phyloP scores from a whole-genome alignment of 2,329 filamentous ascomycete species.

The Rhynchosporium agropyri region DNA sequence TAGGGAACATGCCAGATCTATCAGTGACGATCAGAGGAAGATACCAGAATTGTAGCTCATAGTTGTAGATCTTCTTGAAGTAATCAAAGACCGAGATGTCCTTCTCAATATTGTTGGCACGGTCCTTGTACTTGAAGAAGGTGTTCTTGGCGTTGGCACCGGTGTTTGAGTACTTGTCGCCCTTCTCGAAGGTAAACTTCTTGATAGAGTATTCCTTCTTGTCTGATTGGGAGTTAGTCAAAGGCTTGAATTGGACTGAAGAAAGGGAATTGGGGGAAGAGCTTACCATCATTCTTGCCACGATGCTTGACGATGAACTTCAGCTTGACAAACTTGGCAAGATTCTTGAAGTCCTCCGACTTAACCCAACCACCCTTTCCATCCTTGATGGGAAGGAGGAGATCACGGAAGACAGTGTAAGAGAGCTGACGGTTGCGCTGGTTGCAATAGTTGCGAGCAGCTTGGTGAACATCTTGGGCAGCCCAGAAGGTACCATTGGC shows the following conservation, averaged over 20 bases:
- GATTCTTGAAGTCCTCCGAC: constrained; percentile 56
- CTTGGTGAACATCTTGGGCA: constrained; percentile 43
- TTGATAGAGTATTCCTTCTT: constrained; percentile 56
- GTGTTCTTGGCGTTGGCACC: constrained; percentile 56
- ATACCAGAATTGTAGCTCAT: constrained; percentile 49
- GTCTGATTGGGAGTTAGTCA: constrained; percentile 34
- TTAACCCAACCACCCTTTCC: constrained; percentile 25
- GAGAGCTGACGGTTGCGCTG: constrained; percentile 33
- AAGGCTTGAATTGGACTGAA: not conserved
- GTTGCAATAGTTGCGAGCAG: constrained; percentile 41
- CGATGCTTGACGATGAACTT: constrained; percentile 60
- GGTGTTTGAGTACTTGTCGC: constrained; percentile 45
- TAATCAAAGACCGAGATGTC: constrained; percentile 53
- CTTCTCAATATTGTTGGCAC: constrained; percentile 46
- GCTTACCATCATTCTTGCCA: constrained; percentile 46
- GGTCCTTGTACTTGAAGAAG: constrained; percentile 55
- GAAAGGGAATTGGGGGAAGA: too few species aligned
- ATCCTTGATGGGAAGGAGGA: constrained; percentile 30
- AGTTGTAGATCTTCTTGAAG: constrained; percentile 57
- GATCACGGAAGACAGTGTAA: constrained; percentile 34
- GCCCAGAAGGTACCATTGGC: constrained; percentile 90
- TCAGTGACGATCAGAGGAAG: constrained; percentile 62
- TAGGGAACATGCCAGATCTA: constrained; percentile 58
- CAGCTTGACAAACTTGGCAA: constrained; percentile 58
- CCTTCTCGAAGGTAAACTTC: constrained; percentile 49